Percentiles rank a stretch among this genome's conserved stretches.
phyloP scores from a whole-genome alignment of 2,329 filamentous ascomycete species.

The Colletotrichum phormii region DNA sequence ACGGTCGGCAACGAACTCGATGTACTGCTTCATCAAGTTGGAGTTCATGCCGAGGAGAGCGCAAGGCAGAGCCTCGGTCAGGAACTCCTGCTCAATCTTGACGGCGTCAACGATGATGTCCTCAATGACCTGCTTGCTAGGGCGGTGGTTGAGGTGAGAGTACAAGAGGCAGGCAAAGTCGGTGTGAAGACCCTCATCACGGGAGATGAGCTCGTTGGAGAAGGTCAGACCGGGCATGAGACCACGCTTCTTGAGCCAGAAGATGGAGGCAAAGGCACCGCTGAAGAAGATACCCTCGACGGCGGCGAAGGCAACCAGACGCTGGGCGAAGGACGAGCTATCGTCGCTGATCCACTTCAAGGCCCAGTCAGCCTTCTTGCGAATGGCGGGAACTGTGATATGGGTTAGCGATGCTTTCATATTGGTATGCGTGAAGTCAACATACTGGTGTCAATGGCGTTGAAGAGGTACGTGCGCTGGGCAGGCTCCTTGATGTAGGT shows the following conservation, averaged over 20 bases:
- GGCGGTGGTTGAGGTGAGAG: slow-evolving; percentile 95
- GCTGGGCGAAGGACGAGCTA: slow-evolving; percentile 93
- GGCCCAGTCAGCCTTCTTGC: slow-evolving; percentile 99
- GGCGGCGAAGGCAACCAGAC: slow-evolving; percentile 95
- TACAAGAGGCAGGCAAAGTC: slow-evolving; percentile 98
- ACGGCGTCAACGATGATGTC: slow-evolving; percentile 96
- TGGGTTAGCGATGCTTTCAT: slow-evolving; percentile 49
- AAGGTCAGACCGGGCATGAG: slow-evolving; percentile 99
- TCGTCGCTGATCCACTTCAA: slow-evolving; percentile 94
- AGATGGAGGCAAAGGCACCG: slow-evolving; percentile 97
- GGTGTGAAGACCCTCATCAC: slow-evolving; percentile 98
- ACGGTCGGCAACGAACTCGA: slow-evolving; percentile 98
- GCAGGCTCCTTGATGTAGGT: slow-evolving; percentile 99
- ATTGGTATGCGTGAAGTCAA: slow-evolving; percentile 59
- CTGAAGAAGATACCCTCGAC: slow-evolving; percentile 99
- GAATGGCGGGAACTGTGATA: slow-evolving; percentile 87
- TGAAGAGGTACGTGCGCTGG: slow-evolving; percentile 95
- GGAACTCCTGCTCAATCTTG: slow-evolving; percentile 94
- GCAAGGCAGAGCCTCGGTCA: slow-evolving; percentile 93
- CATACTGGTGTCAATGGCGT: slow-evolving; percentile 97
- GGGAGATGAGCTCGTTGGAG: slow-evolving; percentile 99
- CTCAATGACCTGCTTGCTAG: slow-evolving; percentile 82
- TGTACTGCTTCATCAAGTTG: slow-evolving; percentile 98
- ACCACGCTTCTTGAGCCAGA: slow-evolving; percentile 99
- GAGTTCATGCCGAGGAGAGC: slow-evolving; percentile 98